Conservation (phyloP, 108 stramenopile genomes). For the Pseudonitzschia multistriata region DNA sequence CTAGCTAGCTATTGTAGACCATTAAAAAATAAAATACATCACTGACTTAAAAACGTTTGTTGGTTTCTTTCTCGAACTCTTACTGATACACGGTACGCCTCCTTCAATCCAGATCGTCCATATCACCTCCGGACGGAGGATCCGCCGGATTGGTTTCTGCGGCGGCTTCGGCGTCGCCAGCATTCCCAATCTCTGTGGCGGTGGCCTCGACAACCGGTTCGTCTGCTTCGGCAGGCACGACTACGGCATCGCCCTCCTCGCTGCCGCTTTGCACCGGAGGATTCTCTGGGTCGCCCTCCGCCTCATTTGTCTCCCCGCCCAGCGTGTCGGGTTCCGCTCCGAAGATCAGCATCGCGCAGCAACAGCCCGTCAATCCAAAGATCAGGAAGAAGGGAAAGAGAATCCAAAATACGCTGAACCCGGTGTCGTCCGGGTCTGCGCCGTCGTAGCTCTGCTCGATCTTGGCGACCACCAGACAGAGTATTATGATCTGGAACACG, state of each 20-base stretch:
- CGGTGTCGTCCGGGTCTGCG: constrained; percentile 41
- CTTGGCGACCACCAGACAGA: constrained; percentile 68
- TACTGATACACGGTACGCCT: no score
- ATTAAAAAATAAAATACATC: no score
- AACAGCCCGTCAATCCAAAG: constrained; percentile 55
- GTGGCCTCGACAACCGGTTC: neutral
- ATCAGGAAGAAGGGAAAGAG: constrained; percentile 71
- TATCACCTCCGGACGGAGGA: constrained; percentile 27
- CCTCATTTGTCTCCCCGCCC: constrained; percentile 11
- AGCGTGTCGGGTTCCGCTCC: constrained; percentile 44
- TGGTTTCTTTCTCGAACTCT: no score
- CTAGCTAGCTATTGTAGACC: neutral
- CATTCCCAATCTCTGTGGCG: neutral
- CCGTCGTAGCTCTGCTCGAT: constrained; percentile 52
- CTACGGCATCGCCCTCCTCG: neutral
- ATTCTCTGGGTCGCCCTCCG: constrained; percentile 13
- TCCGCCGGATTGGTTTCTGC: constrained; percentile 12
- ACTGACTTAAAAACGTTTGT: no score
- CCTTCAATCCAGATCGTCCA: constrained; percentile 59
- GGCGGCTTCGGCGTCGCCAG: neutral
- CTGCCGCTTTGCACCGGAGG: neutral
- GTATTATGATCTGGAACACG: constrained; percentile 53
- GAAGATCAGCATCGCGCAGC: constrained; percentile 72
- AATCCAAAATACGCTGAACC: constrained; percentile 77
- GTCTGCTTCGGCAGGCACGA: neutral